Conservation (phyloP, 306 rosid species). For the Delonix regia region DNA sequence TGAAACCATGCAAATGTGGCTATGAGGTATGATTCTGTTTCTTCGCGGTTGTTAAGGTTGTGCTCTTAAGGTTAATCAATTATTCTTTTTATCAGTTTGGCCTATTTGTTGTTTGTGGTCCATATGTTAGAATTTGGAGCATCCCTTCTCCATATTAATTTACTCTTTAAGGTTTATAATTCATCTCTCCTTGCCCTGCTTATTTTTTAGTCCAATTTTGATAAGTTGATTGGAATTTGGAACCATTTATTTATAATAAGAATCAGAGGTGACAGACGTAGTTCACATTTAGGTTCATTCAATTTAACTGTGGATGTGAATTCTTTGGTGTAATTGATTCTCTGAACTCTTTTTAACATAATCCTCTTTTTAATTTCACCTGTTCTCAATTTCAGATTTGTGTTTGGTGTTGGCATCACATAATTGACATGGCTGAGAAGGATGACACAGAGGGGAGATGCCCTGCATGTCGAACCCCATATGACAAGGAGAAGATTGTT, state of each 20-base stretch:
- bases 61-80: neutral
- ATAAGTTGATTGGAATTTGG: neutral
- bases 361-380: constrained; percentile 8
- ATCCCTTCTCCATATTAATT: neutral
- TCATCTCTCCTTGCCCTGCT: constrained; percentile 5
- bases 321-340: neutral
- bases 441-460: constrained; percentile 95
- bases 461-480: constrained; percentile 92
- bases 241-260: neutral
- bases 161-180: neutral
- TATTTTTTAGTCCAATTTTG: neutral
- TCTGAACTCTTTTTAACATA: neutral
- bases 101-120: constrained; percentile 10
- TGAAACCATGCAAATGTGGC: constrained; percentile 98
- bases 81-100: neutral
- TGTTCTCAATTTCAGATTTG: constrained; percentile 66
- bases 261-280: neutral
- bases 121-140: neutral
- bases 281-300: neutral
- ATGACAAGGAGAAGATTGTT: constrained; percentile 95
- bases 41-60: constrained; percentile 1
- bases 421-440: constrained; percentile 97
- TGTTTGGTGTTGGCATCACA: constrained; percentile 99
- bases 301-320: neutral
- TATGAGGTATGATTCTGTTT: constrained; percentile 71